A percentile compares a stretch with the other conserved stretches of the same genome.
phyloP scores from a whole-genome alignment of 176 grass and related monocot species.

The Olyra latifolia region DNA sequence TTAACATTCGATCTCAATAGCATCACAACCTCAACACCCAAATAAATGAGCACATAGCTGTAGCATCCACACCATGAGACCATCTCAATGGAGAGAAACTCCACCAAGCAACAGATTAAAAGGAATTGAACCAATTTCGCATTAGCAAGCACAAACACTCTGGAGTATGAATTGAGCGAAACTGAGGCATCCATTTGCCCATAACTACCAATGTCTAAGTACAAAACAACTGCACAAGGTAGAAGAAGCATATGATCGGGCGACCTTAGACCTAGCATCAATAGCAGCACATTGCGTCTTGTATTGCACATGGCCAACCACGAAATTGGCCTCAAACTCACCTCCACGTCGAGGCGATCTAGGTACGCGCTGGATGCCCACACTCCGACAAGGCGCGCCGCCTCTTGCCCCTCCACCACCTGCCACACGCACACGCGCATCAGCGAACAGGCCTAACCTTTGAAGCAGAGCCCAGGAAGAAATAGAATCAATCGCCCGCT shows the following conservation, averaged over 20 bases:
- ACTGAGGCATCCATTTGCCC: neutral
- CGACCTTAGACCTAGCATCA: neutral
- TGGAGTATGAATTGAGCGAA: neutral
- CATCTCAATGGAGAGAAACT: neutral
- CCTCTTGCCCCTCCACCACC: conserved; percentile 91
- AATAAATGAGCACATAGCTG: neutral
- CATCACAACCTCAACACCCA: neutral
- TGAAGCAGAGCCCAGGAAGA: neutral
- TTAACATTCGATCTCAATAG: neutral
- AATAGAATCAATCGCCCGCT: conserved; percentile 13
- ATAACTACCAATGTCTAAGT: neutral
- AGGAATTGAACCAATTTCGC: neutral
- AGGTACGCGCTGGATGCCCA: conserved; percentile 81
- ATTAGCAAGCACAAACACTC: neutral
- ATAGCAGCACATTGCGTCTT: neutral
- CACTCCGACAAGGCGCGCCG: conserved; percentile 50
- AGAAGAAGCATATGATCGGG: neutral
- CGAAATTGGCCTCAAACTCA: conserved; percentile 28
- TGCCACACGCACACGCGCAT: conserved; percentile 32
- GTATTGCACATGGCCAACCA: neutral
- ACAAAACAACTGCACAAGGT: neutral
- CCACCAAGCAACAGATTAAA: neutral
- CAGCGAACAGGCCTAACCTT: neutral
- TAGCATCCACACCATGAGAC: neutral
- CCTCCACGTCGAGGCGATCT: conserved; percentile 80